Evolutionary conservation across 768 basidiomycete species (phyloP).

Genomic region (Rhodosporidiobolus odoratus): DNA sequence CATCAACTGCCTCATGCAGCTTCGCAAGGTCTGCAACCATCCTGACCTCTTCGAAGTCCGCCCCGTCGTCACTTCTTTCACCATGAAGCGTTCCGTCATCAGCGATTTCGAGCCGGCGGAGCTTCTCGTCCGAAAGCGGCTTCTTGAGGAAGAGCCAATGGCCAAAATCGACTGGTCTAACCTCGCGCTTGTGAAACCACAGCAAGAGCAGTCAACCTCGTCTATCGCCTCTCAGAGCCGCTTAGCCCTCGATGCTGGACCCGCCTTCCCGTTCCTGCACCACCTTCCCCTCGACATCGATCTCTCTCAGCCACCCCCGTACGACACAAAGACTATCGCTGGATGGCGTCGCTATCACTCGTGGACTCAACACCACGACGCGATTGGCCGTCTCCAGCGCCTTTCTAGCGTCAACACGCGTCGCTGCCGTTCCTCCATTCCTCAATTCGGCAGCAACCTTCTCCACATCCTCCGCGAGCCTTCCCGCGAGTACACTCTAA

Average conservation of each 20-base stretch:
- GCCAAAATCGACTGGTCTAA: constrained; percentile 38
- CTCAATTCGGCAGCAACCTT: constrained; percentile 35
- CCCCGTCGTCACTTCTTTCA: constrained; percentile 50
- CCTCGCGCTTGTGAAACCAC: constrained; percentile 35
- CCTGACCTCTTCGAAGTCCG: constrained; percentile 76
- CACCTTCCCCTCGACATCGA: constrained; percentile 18
- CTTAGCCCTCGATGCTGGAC: constrained; percentile 28
- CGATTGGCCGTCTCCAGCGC: constrained; percentile 62
- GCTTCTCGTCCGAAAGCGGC: constrained; percentile 45
- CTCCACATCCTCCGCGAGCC: constrained; percentile 31
- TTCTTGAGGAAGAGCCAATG: constrained; percentile 42
- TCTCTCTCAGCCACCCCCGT: constrained; percentile 53
- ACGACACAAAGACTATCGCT: constrained; percentile 66
- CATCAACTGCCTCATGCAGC: constrained; percentile 73
- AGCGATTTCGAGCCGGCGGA: constrained; percentile 47
- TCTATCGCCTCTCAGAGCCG: constrained; percentile 12
- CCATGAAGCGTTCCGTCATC: constrained; percentile 48
- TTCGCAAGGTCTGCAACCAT: constrained; percentile 95
- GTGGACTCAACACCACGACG: constrained; percentile 53
- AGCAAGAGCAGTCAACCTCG: constrained; percentile 28
- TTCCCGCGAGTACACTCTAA: constrained; percentile 47
- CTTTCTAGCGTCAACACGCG: constrained; percentile 67
- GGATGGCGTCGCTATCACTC: constrained; percentile 61
- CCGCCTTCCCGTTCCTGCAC: constrained; percentile 22
- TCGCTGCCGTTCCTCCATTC: constrained; percentile 53